phyloP scores from a whole-genome alignment of 495 filamentous ascomycete genomes.

The Penicillium longicatenatum region DNA sequence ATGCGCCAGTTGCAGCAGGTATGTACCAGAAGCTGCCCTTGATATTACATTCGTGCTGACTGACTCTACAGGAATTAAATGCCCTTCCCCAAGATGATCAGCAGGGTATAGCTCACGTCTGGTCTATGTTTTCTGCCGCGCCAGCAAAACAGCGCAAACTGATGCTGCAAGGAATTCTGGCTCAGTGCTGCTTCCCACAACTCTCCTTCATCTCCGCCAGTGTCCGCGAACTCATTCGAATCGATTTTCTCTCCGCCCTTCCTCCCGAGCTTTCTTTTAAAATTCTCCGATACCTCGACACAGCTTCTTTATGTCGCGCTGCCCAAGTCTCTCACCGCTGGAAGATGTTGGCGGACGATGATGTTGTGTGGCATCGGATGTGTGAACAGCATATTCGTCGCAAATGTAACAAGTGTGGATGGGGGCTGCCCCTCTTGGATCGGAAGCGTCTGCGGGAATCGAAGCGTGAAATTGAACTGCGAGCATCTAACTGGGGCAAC shows the following conservation, averaged over 20 bases:
- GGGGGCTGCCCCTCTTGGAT: conserved; percentile 88
- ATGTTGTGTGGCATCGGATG: conserved; percentile 98
- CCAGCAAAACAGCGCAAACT: conserved; percentile 90
- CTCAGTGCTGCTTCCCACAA: conserved; percentile 96
- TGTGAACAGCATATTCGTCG: conserved; percentile 97
- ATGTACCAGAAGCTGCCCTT: conserved; percentile 28
- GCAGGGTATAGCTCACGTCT: conserved; percentile 91
- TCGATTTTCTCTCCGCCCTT: conserved; percentile 88
- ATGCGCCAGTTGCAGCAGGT: conserved; percentile 93
- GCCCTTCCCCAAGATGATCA: conserved; percentile 79
- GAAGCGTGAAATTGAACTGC: conserved; percentile 79
- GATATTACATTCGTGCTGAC: conserved; percentile 7
- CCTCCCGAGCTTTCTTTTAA: conserved; percentile 91
- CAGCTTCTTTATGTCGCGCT: conserved; percentile 93
- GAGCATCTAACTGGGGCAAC: conserved; percentile 57
- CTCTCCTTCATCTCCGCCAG: conserved; percentile 86
- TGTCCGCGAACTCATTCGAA: conserved; percentile 88
- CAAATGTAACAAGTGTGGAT: conserved; percentile 96
- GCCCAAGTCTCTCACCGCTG: conserved; percentile 91
- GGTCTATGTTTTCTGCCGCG: conserved; percentile 96
- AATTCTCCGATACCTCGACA: conserved; percentile 90
- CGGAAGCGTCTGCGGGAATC: conserved; percentile 83
- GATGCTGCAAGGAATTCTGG: conserved; percentile 92
- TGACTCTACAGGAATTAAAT: conserved; percentile 66
- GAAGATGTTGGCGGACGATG: conserved; percentile 87